Evolutionary conservation across 805 yeast species (phyloP).

Genomic region (Candida germanica): DNA sequence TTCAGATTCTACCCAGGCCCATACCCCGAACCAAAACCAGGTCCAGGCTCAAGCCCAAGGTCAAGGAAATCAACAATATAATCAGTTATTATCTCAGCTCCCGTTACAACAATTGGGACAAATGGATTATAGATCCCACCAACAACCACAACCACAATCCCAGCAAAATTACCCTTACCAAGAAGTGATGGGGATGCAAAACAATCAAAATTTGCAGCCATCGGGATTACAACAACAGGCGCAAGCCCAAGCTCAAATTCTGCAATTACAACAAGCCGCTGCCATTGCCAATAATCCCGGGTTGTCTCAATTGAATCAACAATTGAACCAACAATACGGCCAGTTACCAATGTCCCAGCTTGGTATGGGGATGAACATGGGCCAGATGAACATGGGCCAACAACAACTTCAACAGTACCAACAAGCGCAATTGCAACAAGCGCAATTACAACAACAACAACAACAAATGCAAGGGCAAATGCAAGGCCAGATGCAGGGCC

Average conservation of each 20-base stretch:
- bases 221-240: slow-evolving; percentile 15
- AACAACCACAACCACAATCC: slow-evolving; percentile 6
- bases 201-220: slow-evolving; percentile 12
- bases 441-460: slow-evolving; percentile 12
- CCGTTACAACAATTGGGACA: slow-evolving; percentile 6
- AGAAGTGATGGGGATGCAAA: slow-evolving; percentile 2
- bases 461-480: slow-evolving; percentile 13
- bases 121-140: slow-evolving; percentile 1
- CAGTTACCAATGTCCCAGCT: slow-evolving; percentile 1
- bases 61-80: slow-evolving; percentile 6
- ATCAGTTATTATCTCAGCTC: slow-evolving; percentile 6
- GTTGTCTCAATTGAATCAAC: slow-evolving; percentile 8
- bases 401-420: slow-evolving; percentile 19
- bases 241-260: slow-evolving; percentile 12
- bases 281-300: slow-evolving; percentile 15
- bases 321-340: slow-evolving; percentile 2
- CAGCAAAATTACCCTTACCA: slow-evolving; percentile 14
- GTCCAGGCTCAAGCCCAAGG: background rate
- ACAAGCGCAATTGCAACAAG: slow-evolving; percentile 15
- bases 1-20: no score
- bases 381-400: slow-evolving; percentile 8
- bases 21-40: no score
- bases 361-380: slow-evolving; percentile 7
- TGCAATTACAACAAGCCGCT: slow-evolving; percentile 17
- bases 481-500: slow-evolving; percentile 11